Percentiles rank a stretch among this genome's conserved stretches.
phyloP scores from a whole-genome alignment of 345 rosid species.

The Citrus inodora region DNA sequence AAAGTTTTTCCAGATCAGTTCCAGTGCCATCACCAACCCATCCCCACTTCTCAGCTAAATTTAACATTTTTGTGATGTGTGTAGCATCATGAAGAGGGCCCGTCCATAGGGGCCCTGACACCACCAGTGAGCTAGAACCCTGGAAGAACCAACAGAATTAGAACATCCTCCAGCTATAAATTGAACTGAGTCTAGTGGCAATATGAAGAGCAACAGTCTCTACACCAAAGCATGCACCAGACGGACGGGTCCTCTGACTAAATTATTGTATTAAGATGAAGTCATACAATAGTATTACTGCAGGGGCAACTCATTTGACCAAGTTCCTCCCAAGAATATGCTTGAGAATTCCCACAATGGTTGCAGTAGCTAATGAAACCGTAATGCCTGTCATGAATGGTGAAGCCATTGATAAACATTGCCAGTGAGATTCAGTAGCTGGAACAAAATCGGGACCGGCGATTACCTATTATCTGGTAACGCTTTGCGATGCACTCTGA shows the following conservation, averaged over 20 bases:
- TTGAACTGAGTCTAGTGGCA: background rate
- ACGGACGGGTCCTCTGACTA: background rate
- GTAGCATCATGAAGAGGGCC: conserved; percentile 74
- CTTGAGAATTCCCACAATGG: conserved; percentile 58
- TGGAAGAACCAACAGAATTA: conserved; percentile 10
- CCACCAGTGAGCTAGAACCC: conserved; percentile 45
- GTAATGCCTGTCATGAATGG: conserved; percentile 53
- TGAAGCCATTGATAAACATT: conserved; percentile 9
- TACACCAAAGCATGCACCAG: background rate
- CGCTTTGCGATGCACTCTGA: conserved; percentile 58
- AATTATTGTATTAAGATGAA: background rate
- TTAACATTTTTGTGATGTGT: conserved; percentile 60
- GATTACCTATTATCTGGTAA: conserved; percentile 53
- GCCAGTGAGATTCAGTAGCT: background rate
- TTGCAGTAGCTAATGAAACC: conserved; percentile 77
- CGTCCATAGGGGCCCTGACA: conserved; percentile 81
- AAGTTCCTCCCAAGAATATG: conserved; percentile 67
- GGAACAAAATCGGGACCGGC: background rate
- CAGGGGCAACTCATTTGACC: conserved; percentile 64
- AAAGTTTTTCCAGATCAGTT: conserved; percentile 63
- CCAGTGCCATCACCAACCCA: conserved; percentile 59
- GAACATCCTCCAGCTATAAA: background rate
- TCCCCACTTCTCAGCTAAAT: conserved; percentile 66
- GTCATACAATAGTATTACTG: conserved; percentile 35
- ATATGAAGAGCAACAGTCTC: background rate